These are phyloP conservation scores for Fusarium luffae DNA, from an alignment of 2,329 filamentous ascomycete genomes.

Conservation along the genomic window DNA sequence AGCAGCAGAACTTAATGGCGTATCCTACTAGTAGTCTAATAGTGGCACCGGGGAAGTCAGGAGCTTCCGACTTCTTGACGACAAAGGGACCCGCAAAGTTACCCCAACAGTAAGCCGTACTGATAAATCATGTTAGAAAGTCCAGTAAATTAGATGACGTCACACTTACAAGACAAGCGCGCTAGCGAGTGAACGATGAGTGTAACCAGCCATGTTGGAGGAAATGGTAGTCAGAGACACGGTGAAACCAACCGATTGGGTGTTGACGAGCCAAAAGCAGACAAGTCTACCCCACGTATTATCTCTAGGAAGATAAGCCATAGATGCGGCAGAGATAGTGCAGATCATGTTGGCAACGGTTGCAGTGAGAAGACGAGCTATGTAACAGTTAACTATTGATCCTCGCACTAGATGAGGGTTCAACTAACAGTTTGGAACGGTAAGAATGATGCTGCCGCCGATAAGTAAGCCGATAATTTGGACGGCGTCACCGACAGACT, in stretches of 20 bases:
- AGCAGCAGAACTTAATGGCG: constrained; percentile 3
- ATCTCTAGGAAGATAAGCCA: constrained; percentile 9
- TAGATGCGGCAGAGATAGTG: constrained; percentile 4
- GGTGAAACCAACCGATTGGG: constrained; percentile 6
- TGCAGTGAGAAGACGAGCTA: not conserved
- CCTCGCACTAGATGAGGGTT: too few species aligned
- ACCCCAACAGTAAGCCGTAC: constrained; percentile 9
- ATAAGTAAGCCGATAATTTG: constrained; percentile 6
- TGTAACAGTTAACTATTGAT: too few species aligned
- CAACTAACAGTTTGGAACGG: not conserved
- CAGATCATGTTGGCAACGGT: constrained; percentile 10
- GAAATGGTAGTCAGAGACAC: constrained; percentile 14
- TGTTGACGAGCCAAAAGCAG: constrained; percentile 10
- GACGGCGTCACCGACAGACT: constrained; percentile 9
- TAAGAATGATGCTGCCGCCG: constrained; percentile 8
- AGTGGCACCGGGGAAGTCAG: constrained; percentile 3
- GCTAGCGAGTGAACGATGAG: constrained; percentile 2
- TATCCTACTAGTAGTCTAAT: constrained; percentile 2
- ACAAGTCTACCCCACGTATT: constrained; percentile 9
- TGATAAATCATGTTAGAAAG: not conserved
- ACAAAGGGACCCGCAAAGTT: constrained; percentile 11
- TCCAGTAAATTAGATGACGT: rapidly evolving
- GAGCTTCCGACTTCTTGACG: constrained; percentile 3
- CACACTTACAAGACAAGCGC: constrained; percentile 2
- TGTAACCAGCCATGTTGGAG: constrained; percentile 14